Conservation (phyloP, 2,329 filamentous ascomycete genomes). For the Teratosphaeria destructans region DNA sequence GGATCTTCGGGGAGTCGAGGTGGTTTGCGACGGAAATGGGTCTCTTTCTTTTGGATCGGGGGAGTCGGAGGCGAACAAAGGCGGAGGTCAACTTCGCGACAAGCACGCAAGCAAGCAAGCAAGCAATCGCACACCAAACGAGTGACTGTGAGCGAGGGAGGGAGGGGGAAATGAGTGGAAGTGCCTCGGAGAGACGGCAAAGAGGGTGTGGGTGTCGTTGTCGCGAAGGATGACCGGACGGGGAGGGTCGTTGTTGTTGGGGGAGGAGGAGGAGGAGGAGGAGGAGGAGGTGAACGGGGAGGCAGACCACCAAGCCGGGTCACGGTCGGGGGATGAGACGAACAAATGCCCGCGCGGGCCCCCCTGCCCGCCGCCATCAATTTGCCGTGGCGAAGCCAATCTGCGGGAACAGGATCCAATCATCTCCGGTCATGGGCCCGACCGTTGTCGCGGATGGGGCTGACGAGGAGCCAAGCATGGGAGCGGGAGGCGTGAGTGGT, state of each 20-base stretch:
- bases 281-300: slow-evolving; percentile 1
- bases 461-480: background rate
- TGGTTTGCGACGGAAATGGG: slow-evolving; percentile 3
- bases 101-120: slow-evolving; percentile 8
- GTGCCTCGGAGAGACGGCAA: slow-evolving; percentile 21
- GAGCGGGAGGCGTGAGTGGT: background rate
- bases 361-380: background rate
- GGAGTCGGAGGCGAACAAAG: background rate
- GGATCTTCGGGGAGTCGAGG: slow-evolving; percentile 1
- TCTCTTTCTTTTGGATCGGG: background rate
- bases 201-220: slow-evolving; percentile 1
- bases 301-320: background rate
- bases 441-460: background rate
- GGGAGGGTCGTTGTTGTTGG: slow-evolving; percentile 3
- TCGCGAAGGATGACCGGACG: slow-evolving; percentile 13
- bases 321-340: background rate
- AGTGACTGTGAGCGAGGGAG: slow-evolving; percentile 16
- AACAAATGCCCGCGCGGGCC: background rate
- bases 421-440: background rate
- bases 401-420: background rate
- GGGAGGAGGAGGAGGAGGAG: slow-evolving; percentile 1
- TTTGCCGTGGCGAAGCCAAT: background rate
- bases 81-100: slow-evolving; percentile 16
- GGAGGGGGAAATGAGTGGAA: slow-evolving; percentile 20
- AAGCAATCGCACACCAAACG: slow-evolving; percentile 13